These are phyloP conservation scores for Mycena leptocephala DNA, from an alignment of 768 basidiomycete genomes.

Conservation along the genomic window DNA sequence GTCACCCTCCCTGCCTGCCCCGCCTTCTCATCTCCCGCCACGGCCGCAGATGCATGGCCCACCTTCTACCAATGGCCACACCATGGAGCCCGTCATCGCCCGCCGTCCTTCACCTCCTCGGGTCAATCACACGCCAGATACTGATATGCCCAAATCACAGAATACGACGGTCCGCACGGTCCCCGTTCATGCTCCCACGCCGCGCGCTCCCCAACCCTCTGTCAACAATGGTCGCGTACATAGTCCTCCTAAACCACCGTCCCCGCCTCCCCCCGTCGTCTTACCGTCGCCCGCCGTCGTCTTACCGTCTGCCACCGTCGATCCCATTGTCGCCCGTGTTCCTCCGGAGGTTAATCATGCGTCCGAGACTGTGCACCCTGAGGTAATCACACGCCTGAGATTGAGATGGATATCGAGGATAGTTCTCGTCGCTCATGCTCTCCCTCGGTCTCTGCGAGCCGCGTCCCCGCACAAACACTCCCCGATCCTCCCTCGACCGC, in stretches of 20 bases:
- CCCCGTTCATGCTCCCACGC: neutral
- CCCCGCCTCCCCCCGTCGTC: neutral
- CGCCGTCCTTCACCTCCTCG: neutral
- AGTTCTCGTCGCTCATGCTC: slow-evolving; percentile 5
- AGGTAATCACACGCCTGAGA: neutral
- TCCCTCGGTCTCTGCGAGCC: neutral
- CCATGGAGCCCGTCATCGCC: neutral
- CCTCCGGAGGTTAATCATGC: neutral
- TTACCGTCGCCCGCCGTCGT: neutral
- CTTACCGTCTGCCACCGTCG: neutral
- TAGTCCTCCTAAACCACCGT: neutral
- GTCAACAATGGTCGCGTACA: neutral
- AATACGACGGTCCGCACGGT: neutral
- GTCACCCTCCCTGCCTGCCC: neutral
- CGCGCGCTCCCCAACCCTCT: neutral
- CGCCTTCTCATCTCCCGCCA: neutral
- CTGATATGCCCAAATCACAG: slow-evolving; percentile 13
- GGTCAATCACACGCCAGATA: slow-evolving; percentile 4
- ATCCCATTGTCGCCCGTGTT: neutral
- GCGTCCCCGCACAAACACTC: neutral
- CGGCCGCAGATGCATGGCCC: too few species aligned
- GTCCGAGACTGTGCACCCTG: neutral
- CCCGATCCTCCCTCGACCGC: neutral
- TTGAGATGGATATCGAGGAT: slow-evolving; percentile 25
- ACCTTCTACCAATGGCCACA: neutral